Conservation (phyloP, 192 early-diverging fungal species). For the Coemansia sp. region DNA sequence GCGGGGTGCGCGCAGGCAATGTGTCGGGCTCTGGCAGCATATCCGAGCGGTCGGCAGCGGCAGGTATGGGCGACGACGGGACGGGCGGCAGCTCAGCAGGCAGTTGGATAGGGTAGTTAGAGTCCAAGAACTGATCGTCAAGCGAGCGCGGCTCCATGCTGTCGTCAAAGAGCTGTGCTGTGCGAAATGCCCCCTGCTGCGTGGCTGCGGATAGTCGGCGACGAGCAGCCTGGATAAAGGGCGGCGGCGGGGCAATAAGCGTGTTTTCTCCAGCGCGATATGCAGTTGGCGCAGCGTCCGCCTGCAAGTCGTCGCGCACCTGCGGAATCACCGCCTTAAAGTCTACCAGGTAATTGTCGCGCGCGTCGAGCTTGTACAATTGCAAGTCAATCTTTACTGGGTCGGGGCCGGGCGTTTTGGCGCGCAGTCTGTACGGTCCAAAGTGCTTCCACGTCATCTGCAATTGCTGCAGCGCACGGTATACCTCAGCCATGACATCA, state of each 20-base stretch:
- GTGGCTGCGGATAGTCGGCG: conserved; percentile 29
- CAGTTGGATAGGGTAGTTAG: conserved; percentile 52
- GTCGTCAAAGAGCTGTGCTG: conserved; percentile 9
- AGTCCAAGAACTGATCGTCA: conserved; percentile 52
- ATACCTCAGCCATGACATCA: conserved; percentile 98
- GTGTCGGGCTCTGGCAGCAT: conserved; percentile 50
- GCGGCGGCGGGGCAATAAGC: conserved; percentile 34
- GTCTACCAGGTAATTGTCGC: conserved; percentile 90
- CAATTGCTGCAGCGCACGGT: conserved; percentile 83
- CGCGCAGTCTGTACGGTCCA: conserved; percentile 81
- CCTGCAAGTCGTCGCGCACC: conserved; percentile 25
- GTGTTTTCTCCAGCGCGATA: conserved; percentile 39
- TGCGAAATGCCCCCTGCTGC: conserved; percentile 25
- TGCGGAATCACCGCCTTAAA: conserved; percentile 78
- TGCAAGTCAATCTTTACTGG: conserved; percentile 93
- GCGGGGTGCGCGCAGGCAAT: conserved; percentile 40
- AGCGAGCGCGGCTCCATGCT: conserved; percentile 39
- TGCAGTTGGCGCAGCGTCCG: conserved; percentile 13
- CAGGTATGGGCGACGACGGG: conserved; percentile 10
- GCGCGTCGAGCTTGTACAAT: conserved; percentile 85
- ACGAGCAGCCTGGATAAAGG: conserved; percentile 46
- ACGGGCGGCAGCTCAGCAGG: conserved; percentile 41
- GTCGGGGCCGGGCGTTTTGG: conserved; percentile 54
- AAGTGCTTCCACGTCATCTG: conserved; percentile 93
- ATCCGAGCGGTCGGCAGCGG: conserved; percentile 43